A percentile compares a stretch with the other conserved stretches of the same genome.
These are phyloP conservation scores for Zea luxurians DNA, from an alignment of 176 grass and related monocot genomes.

Conservation along the genomic window DNA sequence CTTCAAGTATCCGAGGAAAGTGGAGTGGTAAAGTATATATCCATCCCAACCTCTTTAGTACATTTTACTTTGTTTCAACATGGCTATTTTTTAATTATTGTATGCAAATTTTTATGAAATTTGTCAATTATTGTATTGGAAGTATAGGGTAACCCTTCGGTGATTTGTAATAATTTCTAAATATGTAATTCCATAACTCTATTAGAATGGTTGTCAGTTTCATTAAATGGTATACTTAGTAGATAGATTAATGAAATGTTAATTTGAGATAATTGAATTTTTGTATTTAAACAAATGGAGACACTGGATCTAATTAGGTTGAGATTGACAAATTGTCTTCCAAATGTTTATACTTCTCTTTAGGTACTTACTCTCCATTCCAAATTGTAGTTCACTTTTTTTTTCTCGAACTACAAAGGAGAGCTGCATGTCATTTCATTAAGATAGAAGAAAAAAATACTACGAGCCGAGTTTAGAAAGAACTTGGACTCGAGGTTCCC, in stretches of 20 bases:
- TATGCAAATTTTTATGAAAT: not conserved
- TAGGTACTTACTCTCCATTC: not conserved
- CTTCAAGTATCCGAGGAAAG: conserved; percentile 95
- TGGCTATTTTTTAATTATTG: not conserved
- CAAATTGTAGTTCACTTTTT: not conserved
- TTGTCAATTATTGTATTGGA: conserved; percentile 11
- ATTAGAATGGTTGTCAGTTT: not conserved
- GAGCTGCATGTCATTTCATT: not conserved
- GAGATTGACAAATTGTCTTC: not conserved
- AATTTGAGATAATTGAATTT: not conserved
- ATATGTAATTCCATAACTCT: not conserved
- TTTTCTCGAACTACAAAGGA: not conserved
- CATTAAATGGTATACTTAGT: not conserved
- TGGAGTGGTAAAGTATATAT: conserved; percentile 85
- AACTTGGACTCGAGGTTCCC: not conserved
- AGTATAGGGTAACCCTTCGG: not conserved
- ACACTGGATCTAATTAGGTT: not conserved
- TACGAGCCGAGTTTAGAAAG: not conserved
- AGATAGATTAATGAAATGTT: conserved; percentile 15
- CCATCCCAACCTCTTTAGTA: conserved; percentile 5
- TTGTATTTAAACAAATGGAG: not conserved
- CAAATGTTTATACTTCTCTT: not conserved
- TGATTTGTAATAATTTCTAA: not conserved
- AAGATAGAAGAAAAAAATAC: not conserved
- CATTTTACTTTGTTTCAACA: conserved; percentile 40